A percentile compares a stretch with the other conserved stretches of the same genome.
phyloP scores from a whole-genome alignment of 2,329 filamentous ascomycete genomes.

The Curvularia sp. region DNA sequence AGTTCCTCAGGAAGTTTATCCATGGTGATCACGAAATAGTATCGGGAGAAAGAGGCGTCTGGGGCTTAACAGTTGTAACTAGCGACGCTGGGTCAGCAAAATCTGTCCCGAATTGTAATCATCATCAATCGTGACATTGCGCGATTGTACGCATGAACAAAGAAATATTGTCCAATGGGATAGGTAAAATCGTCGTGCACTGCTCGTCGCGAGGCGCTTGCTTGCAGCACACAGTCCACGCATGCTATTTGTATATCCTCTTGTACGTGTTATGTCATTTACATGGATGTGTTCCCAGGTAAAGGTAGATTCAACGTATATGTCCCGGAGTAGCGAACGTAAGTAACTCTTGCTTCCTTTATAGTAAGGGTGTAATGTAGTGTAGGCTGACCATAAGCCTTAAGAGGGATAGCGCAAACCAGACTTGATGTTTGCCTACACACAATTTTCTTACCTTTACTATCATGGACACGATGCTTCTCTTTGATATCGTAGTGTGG shows the following conservation, averaged over 20 bases:
- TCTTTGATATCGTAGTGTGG: background rate
- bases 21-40: slow-evolving; percentile 5
- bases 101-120: background rate
- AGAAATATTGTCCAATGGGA: background rate
- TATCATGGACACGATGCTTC: background rate
- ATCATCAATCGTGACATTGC: background rate
- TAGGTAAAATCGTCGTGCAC: background rate
- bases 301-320: too few species aligned
- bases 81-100: slow-evolving; percentile 2
- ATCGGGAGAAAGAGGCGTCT: background rate
- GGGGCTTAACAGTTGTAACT: background rate
- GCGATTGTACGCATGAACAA: background rate
- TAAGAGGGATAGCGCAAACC: background rate
- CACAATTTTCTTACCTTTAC: background rate
- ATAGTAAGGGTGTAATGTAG: background rate
- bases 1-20: slow-evolving; percentile 18
- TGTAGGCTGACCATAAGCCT: background rate
- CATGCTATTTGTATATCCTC: background rate
- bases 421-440: background rate
- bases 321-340: background rate
- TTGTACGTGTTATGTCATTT: background rate
- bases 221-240: background rate
- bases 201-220: background rate
- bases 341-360: background rate
- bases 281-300: too few species aligned